phyloP scores from a whole-genome alignment of 164 flowering plant species.

The Sextonia rubra region DNA sequence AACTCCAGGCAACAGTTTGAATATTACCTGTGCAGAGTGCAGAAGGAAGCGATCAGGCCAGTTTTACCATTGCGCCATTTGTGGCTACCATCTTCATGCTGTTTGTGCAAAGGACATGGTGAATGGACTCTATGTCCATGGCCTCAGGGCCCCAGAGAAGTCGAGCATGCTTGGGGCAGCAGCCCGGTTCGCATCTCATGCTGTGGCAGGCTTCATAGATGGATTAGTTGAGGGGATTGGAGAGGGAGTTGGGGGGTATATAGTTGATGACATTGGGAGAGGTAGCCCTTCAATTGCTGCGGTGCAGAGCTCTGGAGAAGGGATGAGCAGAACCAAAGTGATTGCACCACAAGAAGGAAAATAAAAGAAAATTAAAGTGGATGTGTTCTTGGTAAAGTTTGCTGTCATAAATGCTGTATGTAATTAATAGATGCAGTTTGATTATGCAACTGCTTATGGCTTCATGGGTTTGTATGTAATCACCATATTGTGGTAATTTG shows the following conservation, averaged over 20 bases:
- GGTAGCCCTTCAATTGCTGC: conserved; percentile 5
- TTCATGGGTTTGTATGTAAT: neutral
- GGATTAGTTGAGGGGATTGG: conserved; percentile 71
- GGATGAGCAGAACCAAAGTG: neutral
- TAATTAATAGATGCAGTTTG: neutral
- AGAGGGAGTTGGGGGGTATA: conserved; percentile 62
- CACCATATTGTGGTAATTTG: neutral
- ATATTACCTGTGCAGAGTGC: conserved; percentile 47
- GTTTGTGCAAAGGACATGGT: conserved; percentile 70
- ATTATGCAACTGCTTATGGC: neutral
- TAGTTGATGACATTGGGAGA: conserved; percentile 37
- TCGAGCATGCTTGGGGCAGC: conserved; percentile 51
- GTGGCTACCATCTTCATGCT: conserved; percentile 71
- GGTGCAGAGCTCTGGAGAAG: neutral
- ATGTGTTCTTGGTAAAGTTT: neutral
- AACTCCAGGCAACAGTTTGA: conserved; percentile 8
- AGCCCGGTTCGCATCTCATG: conserved; percentile 56
- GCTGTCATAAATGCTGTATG: neutral
- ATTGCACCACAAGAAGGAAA: neutral
- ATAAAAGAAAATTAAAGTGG: neutral
- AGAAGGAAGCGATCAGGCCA: conserved; percentile 47
- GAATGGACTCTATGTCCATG: conserved; percentile 56
- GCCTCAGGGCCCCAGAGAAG: conserved; percentile 31
- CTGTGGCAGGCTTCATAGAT: conserved; percentile 52
- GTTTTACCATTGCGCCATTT: conserved; percentile 48